A percentile compares a stretch with the other conserved stretches of the same genome.
Evolutionary conservation across 2,329 filamentous ascomycete species (phyloP).

Genomic region (Stemphylium beticola): DNA sequence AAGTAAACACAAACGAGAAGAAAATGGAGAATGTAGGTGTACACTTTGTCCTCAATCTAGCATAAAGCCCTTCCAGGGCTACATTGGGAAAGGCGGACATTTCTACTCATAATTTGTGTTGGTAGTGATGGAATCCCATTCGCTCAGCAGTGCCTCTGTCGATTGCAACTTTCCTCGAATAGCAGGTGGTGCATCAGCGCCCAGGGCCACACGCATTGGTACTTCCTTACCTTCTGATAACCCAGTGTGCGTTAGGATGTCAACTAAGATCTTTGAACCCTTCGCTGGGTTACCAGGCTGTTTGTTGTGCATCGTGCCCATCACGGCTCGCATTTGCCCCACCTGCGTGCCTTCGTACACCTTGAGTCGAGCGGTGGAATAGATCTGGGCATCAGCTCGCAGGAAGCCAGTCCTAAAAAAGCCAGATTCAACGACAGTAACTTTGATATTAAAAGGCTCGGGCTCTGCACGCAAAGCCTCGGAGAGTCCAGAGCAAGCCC

Average conservation of each 20-base stretch:
- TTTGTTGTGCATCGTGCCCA: conserved; percentile 52
- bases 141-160: no score
- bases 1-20: no score
- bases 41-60: no score
- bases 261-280: conserved; percentile 60
- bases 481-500: conserved; percentile 51
- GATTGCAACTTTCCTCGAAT: no score
- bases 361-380: conserved; percentile 24
- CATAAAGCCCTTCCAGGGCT: no score
- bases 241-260: conserved; percentile 61
- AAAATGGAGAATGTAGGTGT: no score
- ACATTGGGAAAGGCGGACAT: no score
- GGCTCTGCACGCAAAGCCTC: conserved; percentile 55
- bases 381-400: conserved; percentile 27
- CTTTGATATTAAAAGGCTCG: conserved; percentile 53
- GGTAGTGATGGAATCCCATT: no score
- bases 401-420: conserved; percentile 60
- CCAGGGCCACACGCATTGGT: conserved; percentile 62
- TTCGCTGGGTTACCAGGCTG: conserved; percentile 64
- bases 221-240: conserved; percentile 57
- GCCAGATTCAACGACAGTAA: conserved; percentile 58
- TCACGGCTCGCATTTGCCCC: conserved; percentile 35
- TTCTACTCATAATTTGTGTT: no score
- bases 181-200: conserved; percentile 40
- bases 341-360: conserved; percentile 47